Evolutionary conservation across 2,329 filamentous ascomycete species (phyloP), one percentile per base, ranked within the genome.

Genomic region (Sarocladium kiliense): DNA sequence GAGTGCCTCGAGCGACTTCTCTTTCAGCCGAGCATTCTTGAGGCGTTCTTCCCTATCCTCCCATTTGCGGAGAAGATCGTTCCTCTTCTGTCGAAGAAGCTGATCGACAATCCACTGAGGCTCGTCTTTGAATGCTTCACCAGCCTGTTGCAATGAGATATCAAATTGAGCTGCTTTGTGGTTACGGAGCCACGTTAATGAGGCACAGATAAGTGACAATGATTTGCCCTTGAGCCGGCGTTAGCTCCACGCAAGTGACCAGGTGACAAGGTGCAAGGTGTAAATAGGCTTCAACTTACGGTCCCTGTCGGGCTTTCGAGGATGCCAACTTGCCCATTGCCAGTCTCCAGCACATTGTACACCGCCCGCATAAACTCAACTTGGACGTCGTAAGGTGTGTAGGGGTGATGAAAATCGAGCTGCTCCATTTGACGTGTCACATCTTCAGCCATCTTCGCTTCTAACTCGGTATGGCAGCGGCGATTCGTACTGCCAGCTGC

Each of bases 271-370:
- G 36, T 9, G 7, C 36, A n/a, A 9, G 16, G 7, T 39, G 30
- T 6, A 32, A 12, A 12, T 7, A 7, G 18, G n/a, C 30, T 39
- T 2, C 10, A 12, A 70, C 72, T 60, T 66, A 80, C 79, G 59
- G 84, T 88, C 69, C 92, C 92, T 41, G 92, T 97, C n/a, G 92
- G 92, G 45, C 90, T 96, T 67, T 97, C 92, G 45, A 97, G 86
- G 42, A 97, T 91, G 27, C 89, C 92, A 47, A 96, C 78, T 65
- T 92, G 89, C 9, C 89, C 87, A 41, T 87, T 70, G 3, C 81
- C 81, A 23, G 65, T 65, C 61, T 95, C 85, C 25, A 96, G 81
- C 58, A 91, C 89, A 51, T 83, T 73, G 66, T 96, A 96, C 4
- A 94, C 79, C 1, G 87, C 81, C 61, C 79, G 84, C 92, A 97